These are phyloP conservation scores for Fraxinus albicans DNA, from an alignment of 305 asterid species.

Conservation along the genomic window DNA sequence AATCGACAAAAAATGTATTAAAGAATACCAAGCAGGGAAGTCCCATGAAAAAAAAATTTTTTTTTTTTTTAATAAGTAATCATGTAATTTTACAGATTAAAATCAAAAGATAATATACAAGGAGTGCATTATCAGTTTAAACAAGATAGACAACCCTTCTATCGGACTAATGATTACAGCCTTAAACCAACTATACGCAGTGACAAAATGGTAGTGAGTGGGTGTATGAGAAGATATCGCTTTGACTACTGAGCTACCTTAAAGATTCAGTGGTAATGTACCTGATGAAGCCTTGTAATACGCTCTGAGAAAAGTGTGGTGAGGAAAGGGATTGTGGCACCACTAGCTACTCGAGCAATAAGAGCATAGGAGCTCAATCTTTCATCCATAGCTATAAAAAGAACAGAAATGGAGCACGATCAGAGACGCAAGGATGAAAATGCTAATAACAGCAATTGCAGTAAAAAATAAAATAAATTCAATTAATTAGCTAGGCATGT, in stretches of 20 bases:
- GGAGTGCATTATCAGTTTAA: no score
- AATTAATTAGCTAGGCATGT: conserved; percentile 19
- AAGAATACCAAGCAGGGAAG: neutral
- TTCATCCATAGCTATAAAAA: conserved; percentile 92
- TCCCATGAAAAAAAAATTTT: neutral
- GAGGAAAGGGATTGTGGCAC: conserved; percentile 64
- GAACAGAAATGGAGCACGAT: conserved; percentile 24
- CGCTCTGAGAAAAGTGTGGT: conserved; percentile 66
- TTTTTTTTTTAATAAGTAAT: no score
- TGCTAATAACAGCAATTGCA: conserved; percentile 4
- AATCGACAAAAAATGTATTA: neutral
- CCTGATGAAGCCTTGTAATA: conserved; percentile 78
- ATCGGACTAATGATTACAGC: no score
- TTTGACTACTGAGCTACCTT: conserved; percentile 1
- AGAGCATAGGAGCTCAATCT: conserved; percentile 93
- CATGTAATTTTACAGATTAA: no score
- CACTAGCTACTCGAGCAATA: conserved; percentile 90
- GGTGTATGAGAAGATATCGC: neutral
- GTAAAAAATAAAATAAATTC: conserved; percentile 12
- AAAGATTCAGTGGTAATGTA: conserved; percentile 25
- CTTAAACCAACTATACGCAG: neutral
- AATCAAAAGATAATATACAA: no score
- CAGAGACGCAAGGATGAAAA: conserved; percentile 21
- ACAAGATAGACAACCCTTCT: no score
- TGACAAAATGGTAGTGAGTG: neutral